Conservation (phyloP, 2,329 filamentous ascomycete genomes). For the Colletotrichum cuscutae region DNA sequence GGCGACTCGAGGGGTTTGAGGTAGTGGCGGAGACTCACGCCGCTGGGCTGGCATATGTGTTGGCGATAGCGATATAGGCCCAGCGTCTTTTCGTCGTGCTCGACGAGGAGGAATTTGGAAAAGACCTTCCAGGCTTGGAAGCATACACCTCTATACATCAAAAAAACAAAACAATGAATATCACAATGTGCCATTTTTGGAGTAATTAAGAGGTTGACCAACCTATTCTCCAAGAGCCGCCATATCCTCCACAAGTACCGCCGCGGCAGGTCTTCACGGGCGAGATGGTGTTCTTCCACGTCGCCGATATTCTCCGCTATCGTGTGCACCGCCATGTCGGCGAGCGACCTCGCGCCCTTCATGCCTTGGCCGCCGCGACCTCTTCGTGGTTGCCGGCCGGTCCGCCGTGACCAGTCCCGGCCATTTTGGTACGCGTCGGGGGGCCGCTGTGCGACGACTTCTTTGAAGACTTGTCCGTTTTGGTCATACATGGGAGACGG, state of each 20-base stretch:
- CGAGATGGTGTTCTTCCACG: constrained; percentile 45
- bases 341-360: constrained; percentile 49
- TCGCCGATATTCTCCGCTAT: constrained; percentile 49
- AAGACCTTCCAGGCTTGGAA: constrained; percentile 54
- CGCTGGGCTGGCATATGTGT: constrained; percentile 49
- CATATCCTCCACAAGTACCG: constrained; percentile 50
- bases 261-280: constrained; percentile 44
- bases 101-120: constrained; percentile 45
- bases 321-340: constrained; percentile 51
- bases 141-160: constrained; percentile 44
- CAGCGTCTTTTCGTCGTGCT: constrained; percentile 47
- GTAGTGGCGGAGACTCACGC: constrained; percentile 48
- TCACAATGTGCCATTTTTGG: no score
- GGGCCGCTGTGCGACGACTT: constrained; percentile 47
- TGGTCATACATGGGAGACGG: constrained; percentile 45
- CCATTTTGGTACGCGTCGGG: constrained; percentile 37
- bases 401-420: constrained; percentile 49
- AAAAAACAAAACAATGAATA: neutral
- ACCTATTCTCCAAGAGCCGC: constrained; percentile 53
- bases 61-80: constrained; percentile 51
- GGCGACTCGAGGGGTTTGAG: constrained; percentile 48
- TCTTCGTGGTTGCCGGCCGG: constrained; percentile 40
- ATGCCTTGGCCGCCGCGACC: constrained; percentile 37
- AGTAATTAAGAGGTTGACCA: constrained; percentile 28
- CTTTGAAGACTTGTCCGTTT: constrained; percentile 48